Conservation (phyloP, 2,329 filamentous ascomycete species). For the Rutstroemia sp. region DNA sequence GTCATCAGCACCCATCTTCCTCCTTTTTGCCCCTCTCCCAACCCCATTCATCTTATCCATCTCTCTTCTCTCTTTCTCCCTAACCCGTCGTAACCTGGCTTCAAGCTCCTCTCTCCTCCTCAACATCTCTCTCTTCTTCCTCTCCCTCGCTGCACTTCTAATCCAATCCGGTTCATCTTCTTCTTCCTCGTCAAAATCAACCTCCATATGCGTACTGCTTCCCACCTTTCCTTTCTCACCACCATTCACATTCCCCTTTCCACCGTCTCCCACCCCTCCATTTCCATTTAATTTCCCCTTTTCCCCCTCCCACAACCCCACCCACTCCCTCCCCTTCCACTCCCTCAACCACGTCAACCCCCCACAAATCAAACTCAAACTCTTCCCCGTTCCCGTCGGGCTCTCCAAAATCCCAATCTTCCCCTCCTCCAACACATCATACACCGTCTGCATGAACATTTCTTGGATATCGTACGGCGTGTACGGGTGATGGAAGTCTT, state of each 20-base stretch:
- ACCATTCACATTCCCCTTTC: too few relatives aligned
- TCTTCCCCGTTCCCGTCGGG: constrained; percentile 66
- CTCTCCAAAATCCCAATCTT: constrained; percentile 68
- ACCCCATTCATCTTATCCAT: constrained; percentile 40
- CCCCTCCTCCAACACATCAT: constrained; percentile 56
- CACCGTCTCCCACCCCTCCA: background rate
- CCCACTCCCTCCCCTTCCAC: constrained; percentile 40
- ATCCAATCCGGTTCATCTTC: constrained; percentile 65
- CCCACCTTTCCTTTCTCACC: too few relatives aligned
- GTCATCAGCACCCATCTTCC: constrained; percentile 22
- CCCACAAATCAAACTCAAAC: constrained; percentile 63
- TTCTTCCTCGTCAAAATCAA: constrained; percentile 14
- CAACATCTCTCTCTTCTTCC: constrained; percentile 47
- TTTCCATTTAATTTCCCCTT: too few relatives aligned
- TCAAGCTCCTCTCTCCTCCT: constrained; percentile 53
- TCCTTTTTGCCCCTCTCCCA: constrained; percentile 39
- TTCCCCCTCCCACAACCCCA: background rate
- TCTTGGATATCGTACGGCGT: constrained; percentile 63
- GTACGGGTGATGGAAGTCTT: constrained; percentile 62
- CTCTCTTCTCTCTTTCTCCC: constrained; percentile 47
- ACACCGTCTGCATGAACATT: constrained; percentile 63
- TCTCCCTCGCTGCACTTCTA: constrained; percentile 50
- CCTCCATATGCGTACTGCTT: too few relatives aligned
- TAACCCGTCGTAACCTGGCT: constrained; percentile 46
- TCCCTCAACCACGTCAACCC: constrained; percentile 66